A percentile compares a stretch with the other conserved stretches of the same genome.
Evolutionary conservation across 805 yeast genomes (phyloP).

Genomic region (Starmerella vitae): DNA sequence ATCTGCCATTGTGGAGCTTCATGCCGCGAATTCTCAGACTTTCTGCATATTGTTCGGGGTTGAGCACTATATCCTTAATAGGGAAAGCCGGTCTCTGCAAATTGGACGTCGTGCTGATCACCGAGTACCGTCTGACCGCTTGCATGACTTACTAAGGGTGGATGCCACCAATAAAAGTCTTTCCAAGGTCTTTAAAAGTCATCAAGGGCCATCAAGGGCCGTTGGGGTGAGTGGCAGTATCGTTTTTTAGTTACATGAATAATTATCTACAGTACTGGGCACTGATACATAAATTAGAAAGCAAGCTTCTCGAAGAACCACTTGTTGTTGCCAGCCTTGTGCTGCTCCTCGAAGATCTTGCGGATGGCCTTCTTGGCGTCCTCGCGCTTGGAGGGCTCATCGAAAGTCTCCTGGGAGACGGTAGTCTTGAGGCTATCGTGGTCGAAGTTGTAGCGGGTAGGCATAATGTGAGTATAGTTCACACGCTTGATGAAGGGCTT

Average conservation of each 20-base stretch:
- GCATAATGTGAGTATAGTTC: constrained; percentile 99
- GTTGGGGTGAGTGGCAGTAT: too few relatives aligned
- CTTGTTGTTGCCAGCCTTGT: constrained; percentile 97
- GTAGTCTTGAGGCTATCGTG: constrained; percentile 88
- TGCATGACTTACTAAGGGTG: too few relatives aligned
- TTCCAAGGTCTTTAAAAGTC: too few relatives aligned
- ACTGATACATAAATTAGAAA: constrained; percentile 39
- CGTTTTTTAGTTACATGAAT: background rate
- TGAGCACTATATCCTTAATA: constrained; percentile 15
- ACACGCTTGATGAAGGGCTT: constrained; percentile 98
- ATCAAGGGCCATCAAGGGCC: too few relatives aligned
- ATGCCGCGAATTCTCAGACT: constrained; percentile 21
- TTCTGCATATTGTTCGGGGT: constrained; percentile 17
- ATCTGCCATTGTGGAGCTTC: constrained; percentile 12
- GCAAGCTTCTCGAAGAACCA: constrained; percentile 99
- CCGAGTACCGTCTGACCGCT: too few relatives aligned
- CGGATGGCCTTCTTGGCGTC: constrained; percentile 98
- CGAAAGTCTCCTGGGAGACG: constrained; percentile 84
- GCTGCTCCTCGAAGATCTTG: constrained; percentile 98
- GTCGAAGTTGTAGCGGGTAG: constrained; percentile 98
- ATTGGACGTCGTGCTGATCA: constrained; percentile 16
- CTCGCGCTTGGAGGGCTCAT: constrained; percentile 95
- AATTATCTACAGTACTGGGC: constrained; percentile 1
- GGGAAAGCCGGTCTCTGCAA: constrained; percentile 19
- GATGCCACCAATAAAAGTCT: too few relatives aligned